These are phyloP conservation scores for Salix suchowensis DNA, from an alignment of 345 rosid genomes.

Conservation along the genomic window DNA sequence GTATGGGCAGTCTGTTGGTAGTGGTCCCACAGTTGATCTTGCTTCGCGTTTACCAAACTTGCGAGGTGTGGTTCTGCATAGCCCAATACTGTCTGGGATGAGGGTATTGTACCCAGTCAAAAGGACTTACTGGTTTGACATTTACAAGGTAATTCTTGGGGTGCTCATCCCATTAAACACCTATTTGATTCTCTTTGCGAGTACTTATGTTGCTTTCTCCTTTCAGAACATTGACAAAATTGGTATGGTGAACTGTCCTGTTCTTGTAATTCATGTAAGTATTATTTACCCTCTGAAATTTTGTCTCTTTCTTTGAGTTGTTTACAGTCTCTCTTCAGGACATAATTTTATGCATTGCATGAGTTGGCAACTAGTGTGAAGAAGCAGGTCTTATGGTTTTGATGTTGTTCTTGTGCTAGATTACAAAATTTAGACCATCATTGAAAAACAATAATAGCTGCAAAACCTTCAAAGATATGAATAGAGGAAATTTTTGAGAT, in stretches of 20 bases:
- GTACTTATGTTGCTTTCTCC: conserved; percentile 5
- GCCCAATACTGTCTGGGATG: conserved; percentile 89
- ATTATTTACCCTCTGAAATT: background rate
- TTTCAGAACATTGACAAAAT: conserved; percentile 93
- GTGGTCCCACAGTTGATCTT: conserved; percentile 94
- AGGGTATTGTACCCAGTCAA: conserved; percentile 91
- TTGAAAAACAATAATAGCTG: background rate
- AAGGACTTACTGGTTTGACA: conserved; percentile 93
- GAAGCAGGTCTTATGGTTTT: background rate
- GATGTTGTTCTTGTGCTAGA: background rate
- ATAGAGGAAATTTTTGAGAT: background rate
- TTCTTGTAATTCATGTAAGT: conserved; percentile 88
- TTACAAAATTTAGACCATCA: background rate
- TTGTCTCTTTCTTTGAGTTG: background rate
- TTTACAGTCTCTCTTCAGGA: background rate
- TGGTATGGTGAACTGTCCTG: conserved; percentile 64
- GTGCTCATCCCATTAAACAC: background rate
- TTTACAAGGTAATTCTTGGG: conserved; percentile 60
- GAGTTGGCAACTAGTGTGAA: background rate
- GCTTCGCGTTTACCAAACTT: conserved; percentile 77
- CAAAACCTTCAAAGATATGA: background rate
- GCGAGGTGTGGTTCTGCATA: conserved; percentile 78
- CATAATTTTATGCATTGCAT: background rate
- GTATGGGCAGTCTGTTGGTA: conserved; percentile 97
- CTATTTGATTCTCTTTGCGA: conserved; percentile 1